Base-by-base conservation (phyloP, 306 rosid genomes). In the Oxytropis ochrocephala region DNA sequence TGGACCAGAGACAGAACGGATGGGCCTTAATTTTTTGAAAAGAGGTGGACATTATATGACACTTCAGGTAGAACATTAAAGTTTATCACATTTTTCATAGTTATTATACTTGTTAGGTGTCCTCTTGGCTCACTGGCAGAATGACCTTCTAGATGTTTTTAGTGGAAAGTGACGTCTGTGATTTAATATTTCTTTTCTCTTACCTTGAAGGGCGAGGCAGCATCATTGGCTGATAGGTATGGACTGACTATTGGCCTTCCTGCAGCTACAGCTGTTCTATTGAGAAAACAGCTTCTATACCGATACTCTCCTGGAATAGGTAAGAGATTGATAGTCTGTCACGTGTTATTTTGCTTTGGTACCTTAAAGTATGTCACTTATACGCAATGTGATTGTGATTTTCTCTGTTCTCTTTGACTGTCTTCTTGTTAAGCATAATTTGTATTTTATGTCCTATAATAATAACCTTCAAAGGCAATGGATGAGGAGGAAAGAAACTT, bases 1-100 rank as follows among this genome's bases (percentile, higher is more conserved):
- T 60, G 82, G 42, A 8, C 84, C 85, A 48, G 95, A 88, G 75
- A 94, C 92, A 2, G 99, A 94, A 91, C 73, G 86, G 62, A 50
- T 75, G 67, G 85, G 99, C 78, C 62, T 94, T 73, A 78, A 65
- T 76, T 78, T 94, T 81, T 83, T 94, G 67, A 94, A 79, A 79
- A 82, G 81, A 85, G 96, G 95, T n/a, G 99, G 99, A 49, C 85
- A 87, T 82, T 94, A 91, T 78, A 94, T 94, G 99, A 94, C 99
- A 21, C 99, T 94, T 83, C 99, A 94, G 99, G 99, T 89, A 81
- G 72, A 72, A 63, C 18, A 72, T 51, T 55, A 59, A 70, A 42
- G 49, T 60, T 78, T 71, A 36, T 74, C 19, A 14, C 56, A 39
- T 5, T 75, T 67, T 39, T 35, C 70, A 54, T 69, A 69, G 47